Percentiles rank a stretch among this genome's conserved stretches.
Evolutionary conservation across 331 rosid genomes (phyloP).

Genomic region (Dryas integrifolia): DNA sequence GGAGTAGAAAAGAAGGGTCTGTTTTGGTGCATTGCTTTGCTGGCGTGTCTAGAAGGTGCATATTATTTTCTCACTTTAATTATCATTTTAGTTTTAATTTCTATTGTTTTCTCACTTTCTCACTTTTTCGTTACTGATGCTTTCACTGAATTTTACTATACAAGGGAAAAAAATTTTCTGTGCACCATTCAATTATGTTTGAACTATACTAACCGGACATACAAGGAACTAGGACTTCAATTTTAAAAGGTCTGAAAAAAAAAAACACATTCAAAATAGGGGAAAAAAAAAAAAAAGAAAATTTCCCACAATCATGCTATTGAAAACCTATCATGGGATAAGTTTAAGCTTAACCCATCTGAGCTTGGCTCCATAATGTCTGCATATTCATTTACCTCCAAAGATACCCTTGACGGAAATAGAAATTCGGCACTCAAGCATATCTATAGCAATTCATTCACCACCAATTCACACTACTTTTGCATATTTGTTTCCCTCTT

Average conservation of each 20-base stretch:
- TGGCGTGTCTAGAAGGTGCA: conserved; percentile 95
- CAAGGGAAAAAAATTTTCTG: no score
- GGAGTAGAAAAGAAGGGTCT: conserved; percentile 68
- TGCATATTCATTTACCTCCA: no score
- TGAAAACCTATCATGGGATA: not conserved
- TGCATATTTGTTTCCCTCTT: no score
- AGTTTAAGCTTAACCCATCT: not conserved
- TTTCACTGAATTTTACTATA: no score
- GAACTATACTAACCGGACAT: no score
- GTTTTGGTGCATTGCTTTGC: conserved; percentile 95
- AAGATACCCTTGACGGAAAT: no score
- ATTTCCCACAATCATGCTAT: not conserved
- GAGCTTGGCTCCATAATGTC: not conserved
- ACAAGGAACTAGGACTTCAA: not conserved
- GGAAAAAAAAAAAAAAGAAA: not conserved
- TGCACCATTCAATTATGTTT: no score
- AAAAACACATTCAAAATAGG: not conserved
- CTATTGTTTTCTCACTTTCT: not conserved
- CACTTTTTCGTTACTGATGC: not conserved
- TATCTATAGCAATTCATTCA: no score
- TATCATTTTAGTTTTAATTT: not conserved
- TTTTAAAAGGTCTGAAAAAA: no score
- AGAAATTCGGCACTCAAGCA: no score
- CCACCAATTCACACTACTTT: no score
- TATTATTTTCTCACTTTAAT: not conserved